These are phyloP conservation scores for Malbranchea zuffiana DNA, from an alignment of 2,329 filamentous ascomycete genomes.

Conservation along the genomic window DNA sequence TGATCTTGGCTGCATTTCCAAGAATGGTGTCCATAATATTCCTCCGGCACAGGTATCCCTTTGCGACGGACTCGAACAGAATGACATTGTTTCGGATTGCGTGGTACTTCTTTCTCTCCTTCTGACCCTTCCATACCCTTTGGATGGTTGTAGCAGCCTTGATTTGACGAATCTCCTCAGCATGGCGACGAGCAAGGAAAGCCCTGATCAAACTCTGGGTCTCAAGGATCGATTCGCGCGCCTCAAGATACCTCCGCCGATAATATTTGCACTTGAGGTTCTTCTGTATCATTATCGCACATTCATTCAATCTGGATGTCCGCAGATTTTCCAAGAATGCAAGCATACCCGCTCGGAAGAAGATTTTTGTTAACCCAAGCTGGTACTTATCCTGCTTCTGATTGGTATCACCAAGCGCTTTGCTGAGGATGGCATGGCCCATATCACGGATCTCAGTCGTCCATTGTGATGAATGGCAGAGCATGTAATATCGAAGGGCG, in stretches of 20 bases:
- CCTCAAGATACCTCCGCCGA: slow-evolving; percentile 78
- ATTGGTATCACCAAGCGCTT: slow-evolving; percentile 69
- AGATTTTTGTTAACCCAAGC: slow-evolving; percentile 94
- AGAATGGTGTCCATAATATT: slow-evolving; percentile 88
- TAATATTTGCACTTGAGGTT: slow-evolving; percentile 94
- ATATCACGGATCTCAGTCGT: slow-evolving; percentile 88
- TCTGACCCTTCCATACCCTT: slow-evolving; percentile 85
- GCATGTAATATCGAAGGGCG: slow-evolving; percentile 94
- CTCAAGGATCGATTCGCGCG: slow-evolving; percentile 65
- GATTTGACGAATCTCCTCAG: slow-evolving; percentile 68
- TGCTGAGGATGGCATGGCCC: slow-evolving; percentile 82
- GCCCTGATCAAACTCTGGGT: slow-evolving; percentile 72
- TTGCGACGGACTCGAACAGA: slow-evolving; percentile 77
- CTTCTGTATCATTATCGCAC: slow-evolving; percentile 97
- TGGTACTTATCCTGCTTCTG: slow-evolving; percentile 87
- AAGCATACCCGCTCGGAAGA: slow-evolving; percentile 98
- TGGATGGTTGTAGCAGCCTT: slow-evolving; percentile 91
- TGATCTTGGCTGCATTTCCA: slow-evolving; percentile 80
- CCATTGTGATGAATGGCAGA: slow-evolving; percentile 81
- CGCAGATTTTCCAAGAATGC: slow-evolving; percentile 92
- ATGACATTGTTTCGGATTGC: slow-evolving; percentile 73
- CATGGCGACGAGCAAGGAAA: slow-evolving; percentile 63
- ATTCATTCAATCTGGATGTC: slow-evolving; percentile 80
- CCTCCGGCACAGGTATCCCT: slow-evolving; percentile 82
- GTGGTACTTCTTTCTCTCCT: slow-evolving; percentile 71